A percentile compares a stretch with the other conserved stretches of the same genome.
Conservation (phyloP, 192 early-diverging fungal genomes). For the Gonapodya prolifera region DNA sequence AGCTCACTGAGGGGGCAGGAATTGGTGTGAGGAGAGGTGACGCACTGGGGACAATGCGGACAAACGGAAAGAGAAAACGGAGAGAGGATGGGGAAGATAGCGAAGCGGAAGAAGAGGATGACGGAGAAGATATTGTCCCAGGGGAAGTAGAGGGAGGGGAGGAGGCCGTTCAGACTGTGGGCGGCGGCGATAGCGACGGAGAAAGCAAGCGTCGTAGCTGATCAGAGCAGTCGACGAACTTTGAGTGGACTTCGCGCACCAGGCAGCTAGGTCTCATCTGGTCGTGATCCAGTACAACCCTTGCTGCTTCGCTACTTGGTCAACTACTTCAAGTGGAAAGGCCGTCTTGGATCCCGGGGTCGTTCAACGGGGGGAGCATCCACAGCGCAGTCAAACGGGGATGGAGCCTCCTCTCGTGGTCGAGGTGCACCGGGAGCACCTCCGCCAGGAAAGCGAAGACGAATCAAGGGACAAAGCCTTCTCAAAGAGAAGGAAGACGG, state of each 20-base stretch:
- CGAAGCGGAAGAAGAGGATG: conserved; percentile 10
- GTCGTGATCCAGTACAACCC: too few relatives aligned
- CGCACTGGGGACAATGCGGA: too few relatives aligned
- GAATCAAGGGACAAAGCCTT: neutral
- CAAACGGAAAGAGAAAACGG: neutral
- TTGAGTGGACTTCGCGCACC: too few relatives aligned
- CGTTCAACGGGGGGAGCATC: too few relatives aligned
- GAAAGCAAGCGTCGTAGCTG: conserved; percentile 4
- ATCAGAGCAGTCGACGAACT: neutral
- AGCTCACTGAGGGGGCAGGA: too few relatives aligned
- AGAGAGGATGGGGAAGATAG: conserved; percentile 12
- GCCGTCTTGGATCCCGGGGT: too few relatives aligned
- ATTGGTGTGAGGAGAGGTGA: too few relatives aligned
- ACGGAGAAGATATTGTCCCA: neutral
- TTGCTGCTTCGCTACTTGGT: conserved; percentile 34
- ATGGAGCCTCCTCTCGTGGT: too few relatives aligned
- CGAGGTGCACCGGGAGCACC: conserved; percentile 28
- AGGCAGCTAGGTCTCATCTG: too few relatives aligned
- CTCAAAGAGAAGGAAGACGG: conserved; percentile 3
- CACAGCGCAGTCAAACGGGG: too few relatives aligned
- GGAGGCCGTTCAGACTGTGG: too few relatives aligned
- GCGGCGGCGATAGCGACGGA: conserved; percentile 3
- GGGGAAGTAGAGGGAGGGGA: too few relatives aligned
- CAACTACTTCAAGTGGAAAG: conserved; percentile 69
- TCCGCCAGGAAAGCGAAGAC: conserved; percentile 27